A percentile compares a stretch with the other conserved stretches of the same genome.
phyloP scores from a whole-genome alignment of 345 rosid genomes.

The Citrus sp. region DNA sequence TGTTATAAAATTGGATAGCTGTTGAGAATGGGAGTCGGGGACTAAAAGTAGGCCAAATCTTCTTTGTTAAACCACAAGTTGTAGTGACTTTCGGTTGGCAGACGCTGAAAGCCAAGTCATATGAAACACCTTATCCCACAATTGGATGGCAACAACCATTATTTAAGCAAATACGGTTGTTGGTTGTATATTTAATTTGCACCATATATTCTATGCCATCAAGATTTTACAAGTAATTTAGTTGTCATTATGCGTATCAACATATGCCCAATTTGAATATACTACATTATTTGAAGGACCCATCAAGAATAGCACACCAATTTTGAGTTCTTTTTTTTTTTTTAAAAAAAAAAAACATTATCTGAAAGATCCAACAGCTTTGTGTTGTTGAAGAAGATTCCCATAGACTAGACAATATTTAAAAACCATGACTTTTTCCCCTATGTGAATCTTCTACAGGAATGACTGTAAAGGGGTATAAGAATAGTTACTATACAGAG shows the following conservation, averaged over 20 bases:
- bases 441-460: too few species aligned
- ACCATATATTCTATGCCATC: neutral
- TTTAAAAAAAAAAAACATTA: too few species aligned
- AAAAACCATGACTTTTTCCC: too few species aligned
- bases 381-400: too few species aligned
- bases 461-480: too few species aligned
- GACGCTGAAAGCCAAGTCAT: neutral
- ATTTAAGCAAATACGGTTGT: neutral
- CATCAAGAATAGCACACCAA: too few species aligned
- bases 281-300: too few species aligned
- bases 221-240: neutral
- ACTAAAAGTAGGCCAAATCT: neutral
- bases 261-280: neutral
- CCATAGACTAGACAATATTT: too few species aligned
- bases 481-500: too few species aligned
- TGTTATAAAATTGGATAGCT: neutral
- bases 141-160: neutral
- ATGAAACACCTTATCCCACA: neutral
- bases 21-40: too few species aligned
- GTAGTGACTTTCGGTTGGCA: neutral
- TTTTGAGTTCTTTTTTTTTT: too few species aligned
- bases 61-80: neutral
- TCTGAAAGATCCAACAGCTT: too few species aligned
- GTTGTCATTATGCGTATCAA: neutral
- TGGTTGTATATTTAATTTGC: neutral